Percentiles rank a stretch among this genome's conserved stretches.
phyloP scores from a whole-genome alignment of 2,329 filamentous ascomycete genomes.

The Stromatinia cepivora region DNA sequence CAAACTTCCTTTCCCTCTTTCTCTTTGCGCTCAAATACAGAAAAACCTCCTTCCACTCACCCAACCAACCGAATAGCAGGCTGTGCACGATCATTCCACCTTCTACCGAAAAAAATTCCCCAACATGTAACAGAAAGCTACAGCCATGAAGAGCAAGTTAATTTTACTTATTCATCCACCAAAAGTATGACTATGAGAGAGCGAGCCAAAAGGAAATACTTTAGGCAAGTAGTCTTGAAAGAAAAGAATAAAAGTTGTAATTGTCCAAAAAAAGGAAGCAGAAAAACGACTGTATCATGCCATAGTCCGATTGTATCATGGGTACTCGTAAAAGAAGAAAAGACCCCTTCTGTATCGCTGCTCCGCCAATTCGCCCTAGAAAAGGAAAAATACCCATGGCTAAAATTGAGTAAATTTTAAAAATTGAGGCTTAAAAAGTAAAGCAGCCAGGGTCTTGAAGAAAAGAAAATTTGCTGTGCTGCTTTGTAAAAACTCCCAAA shows the following conservation, averaged over 20 bases:
- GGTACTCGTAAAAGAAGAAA: slow-evolving; percentile 19
- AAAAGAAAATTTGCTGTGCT: slow-evolving; percentile 12
- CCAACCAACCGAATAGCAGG: not conserved
- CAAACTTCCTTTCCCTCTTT: not conserved
- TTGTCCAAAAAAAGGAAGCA: slow-evolving; percentile 4
- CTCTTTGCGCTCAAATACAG: not conserved
- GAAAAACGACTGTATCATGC: not conserved
- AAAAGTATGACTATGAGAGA: not conserved
- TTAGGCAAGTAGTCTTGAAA: not conserved
- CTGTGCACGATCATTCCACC: not conserved
- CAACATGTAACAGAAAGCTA: not conserved
- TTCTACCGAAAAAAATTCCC: not conserved
- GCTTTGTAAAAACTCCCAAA: slow-evolving; percentile 13
- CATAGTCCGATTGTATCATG: slow-evolving; percentile 15
- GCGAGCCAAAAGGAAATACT: not conserved
- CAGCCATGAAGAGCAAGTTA: slow-evolving; percentile 3
- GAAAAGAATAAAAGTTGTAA: slow-evolving; percentile 4
- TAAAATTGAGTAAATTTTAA: slow-evolving; percentile 2
- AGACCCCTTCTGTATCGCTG: not conserved
- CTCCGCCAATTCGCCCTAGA: slow-evolving; percentile 12
- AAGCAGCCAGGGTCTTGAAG: slow-evolving; percentile 8
- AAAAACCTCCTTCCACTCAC: not conserved
- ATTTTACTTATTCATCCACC: not conserved
- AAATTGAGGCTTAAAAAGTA: slow-evolving; percentile 9
- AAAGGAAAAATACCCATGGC: slow-evolving; percentile 12